Conservation (phyloP, 202 grass and related monocot genomes). For the Musa balbisiana region DNA sequence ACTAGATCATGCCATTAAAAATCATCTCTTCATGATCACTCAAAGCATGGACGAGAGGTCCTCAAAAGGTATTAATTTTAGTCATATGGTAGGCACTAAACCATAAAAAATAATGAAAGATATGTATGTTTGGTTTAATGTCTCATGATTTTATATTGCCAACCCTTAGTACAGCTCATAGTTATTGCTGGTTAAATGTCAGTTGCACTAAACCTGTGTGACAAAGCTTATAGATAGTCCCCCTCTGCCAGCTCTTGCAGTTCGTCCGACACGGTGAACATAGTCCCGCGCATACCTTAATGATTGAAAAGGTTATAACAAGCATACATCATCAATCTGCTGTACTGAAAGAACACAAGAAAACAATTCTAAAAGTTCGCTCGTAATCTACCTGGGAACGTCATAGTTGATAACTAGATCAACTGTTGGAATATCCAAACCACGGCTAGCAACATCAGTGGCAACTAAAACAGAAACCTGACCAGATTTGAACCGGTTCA, state of each 20-base stretch:
- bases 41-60: too few relatives aligned
- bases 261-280: conserved; percentile 86
- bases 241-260: conserved; percentile 85
- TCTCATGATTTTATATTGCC: neutral
- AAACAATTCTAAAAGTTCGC: neutral
- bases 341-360: conserved; percentile 1
- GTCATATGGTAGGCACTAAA: too few relatives aligned
- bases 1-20: neutral
- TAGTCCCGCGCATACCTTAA: conserved; percentile 70
- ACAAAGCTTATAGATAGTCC: conserved; percentile 81
- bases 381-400: conserved; percentile 51
- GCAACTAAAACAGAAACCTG: conserved; percentile 55
- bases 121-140: neutral
- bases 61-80: too few relatives aligned
- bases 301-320: conserved; percentile 8
- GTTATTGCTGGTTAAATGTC: neutral
- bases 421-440: conserved; percentile 93
- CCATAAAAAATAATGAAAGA: too few relatives aligned
- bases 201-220: conserved; percentile 43
- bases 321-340: conserved; percentile 13
- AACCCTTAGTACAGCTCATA: neutral
- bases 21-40: neutral
- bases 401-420: conserved; percentile 99
- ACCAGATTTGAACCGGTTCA: conserved; percentile 75
- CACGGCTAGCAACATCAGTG: conserved; percentile 85